Conservation (phyloP, 2,329 filamentous ascomycete species). For the Diaporthe amygdali region DNA sequence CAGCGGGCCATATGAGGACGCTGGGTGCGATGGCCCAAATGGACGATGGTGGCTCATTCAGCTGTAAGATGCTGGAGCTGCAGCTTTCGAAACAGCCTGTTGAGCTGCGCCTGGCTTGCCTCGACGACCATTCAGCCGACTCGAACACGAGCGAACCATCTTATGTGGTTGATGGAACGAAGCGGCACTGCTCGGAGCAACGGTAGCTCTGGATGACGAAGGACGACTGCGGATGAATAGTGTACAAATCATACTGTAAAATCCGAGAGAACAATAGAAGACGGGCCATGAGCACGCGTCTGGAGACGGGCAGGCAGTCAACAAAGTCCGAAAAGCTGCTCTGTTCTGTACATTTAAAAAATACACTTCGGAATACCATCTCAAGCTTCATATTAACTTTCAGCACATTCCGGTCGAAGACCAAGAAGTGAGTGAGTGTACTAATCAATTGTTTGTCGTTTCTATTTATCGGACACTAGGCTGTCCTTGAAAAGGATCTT, state of each 20-base stretch:
- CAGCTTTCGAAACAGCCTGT: no score
- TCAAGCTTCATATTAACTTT: not conserved
- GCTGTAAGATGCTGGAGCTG: not conserved
- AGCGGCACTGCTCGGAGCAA: no score
- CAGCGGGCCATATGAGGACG: not conserved
- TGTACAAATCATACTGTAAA: not conserved
- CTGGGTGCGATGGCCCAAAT: not conserved
- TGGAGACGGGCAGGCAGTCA: not conserved
- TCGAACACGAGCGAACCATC: not conserved
- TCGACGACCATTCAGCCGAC: not conserved
- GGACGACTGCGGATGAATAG: not conserved
- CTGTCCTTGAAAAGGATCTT: not conserved
- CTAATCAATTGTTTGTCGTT: not conserved
- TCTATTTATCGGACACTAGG: not conserved
- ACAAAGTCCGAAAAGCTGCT: not conserved
- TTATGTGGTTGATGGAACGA: not conserved
- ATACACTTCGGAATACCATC: not conserved
- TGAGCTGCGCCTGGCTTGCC: not conserved
- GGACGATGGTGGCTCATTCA: not conserved
- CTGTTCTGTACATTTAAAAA: slow-evolving; percentile 16
- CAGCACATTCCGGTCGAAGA: not conserved
- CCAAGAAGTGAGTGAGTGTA: not conserved
- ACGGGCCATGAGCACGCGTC: not conserved
- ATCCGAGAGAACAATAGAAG: not conserved
- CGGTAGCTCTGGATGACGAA: not conserved